Conservation (phyloP, 495 filamentous ascomycete species). For the Usnea hakonensis region DNA sequence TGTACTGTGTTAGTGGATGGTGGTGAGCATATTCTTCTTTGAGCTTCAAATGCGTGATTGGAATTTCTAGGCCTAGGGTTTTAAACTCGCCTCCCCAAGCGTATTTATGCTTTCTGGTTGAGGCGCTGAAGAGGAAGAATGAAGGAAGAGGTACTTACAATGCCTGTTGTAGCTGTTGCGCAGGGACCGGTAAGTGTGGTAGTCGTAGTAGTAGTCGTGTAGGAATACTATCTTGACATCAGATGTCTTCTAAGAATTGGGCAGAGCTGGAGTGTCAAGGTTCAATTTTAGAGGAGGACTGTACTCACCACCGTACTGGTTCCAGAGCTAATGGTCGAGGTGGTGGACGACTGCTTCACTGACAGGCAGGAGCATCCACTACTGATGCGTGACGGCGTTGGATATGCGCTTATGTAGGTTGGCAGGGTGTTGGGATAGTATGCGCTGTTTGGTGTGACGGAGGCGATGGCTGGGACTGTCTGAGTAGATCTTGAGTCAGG, state of each 20-base stretch:
- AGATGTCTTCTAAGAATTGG: neutral
- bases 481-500: neutral
- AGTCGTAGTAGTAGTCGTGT: neutral
- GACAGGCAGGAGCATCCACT: neutral
- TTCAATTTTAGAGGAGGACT: neutral
- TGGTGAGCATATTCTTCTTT: neutral
- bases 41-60: neutral
- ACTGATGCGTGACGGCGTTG: neutral
- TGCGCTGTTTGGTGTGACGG: neutral
- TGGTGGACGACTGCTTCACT: neutral
- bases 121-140: neutral
- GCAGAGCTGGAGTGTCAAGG: neutral
- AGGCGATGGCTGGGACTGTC: neutral
- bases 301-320: neutral
- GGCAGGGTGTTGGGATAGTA: neutral
- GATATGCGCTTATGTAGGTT: conserved; percentile 1
- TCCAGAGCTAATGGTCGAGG: neutral
- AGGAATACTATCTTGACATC: neutral
- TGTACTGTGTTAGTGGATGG: neutral
- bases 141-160: neutral
- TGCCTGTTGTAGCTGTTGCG: neutral
- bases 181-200: neutral
- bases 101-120: too few relatives aligned
- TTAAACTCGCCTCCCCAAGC: neutral
- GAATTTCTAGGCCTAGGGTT: neutral